Evolutionary conservation across 495 filamentous ascomycete species (phyloP).

Genomic region (Trichoderma erinaceum): DNA sequence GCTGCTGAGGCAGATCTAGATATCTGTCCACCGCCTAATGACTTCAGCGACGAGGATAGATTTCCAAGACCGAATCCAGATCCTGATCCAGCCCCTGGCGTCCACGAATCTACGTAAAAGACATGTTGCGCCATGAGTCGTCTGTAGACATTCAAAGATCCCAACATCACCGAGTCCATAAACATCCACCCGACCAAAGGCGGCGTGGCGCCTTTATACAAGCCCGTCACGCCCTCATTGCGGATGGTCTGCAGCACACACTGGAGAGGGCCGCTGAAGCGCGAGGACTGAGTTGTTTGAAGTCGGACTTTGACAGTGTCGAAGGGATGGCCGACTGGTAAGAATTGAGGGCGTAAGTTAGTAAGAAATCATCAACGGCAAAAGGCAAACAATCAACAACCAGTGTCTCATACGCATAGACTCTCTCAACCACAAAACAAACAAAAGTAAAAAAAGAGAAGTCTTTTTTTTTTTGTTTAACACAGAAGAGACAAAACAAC

Average conservation of each 20-base stretch:
- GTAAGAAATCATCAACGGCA: neutral
- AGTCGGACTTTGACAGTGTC: constrained; percentile 95
- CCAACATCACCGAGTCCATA: constrained; percentile 95
- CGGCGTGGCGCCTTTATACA: constrained; percentile 90
- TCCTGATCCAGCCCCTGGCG: constrained; percentile 7
- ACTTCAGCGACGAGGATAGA: constrained; percentile 2
- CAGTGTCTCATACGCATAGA: no score
- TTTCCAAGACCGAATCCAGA: constrained; percentile 15
- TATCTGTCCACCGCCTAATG: neutral
- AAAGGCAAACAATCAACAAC: neutral
- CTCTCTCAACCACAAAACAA: neutral
- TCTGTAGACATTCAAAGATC: constrained; percentile 83
- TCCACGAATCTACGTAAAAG: constrained; percentile 54
- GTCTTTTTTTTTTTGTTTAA: neutral
- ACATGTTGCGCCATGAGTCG: constrained; percentile 70
- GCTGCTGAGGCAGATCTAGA: neutral
- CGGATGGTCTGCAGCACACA: constrained; percentile 75
- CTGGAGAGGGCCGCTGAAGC: constrained; percentile 81
- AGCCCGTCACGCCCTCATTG: constrained; percentile 68
- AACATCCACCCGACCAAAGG: constrained; percentile 96
- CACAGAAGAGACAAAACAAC: constrained; percentile 16
- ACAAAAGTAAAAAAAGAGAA: neutral
- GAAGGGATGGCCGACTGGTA: constrained; percentile 56
- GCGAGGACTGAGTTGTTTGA: constrained; percentile 71
- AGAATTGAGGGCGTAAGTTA: neutral